These are phyloP conservation scores for Madurella mycetomatis DNA, from an alignment of 2,329 filamentous ascomycete species.

Conservation along the genomic window DNA sequence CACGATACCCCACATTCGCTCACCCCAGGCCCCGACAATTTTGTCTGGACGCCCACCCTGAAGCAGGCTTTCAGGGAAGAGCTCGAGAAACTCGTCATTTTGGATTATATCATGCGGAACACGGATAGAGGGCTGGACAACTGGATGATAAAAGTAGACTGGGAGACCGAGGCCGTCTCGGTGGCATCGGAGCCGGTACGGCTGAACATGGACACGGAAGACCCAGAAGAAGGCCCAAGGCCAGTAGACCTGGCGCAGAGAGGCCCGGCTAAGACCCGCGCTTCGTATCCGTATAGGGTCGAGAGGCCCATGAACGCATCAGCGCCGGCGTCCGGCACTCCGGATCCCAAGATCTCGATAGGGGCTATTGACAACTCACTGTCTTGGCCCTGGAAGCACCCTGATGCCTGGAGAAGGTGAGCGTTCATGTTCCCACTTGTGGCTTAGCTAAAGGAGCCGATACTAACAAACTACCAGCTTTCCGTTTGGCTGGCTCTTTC, in stretches of 20 bases:
- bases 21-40: conserved; percentile 49
- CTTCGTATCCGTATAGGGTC: conserved; percentile 64
- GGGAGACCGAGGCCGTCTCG: conserved; percentile 73
- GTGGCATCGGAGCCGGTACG: conserved; percentile 77
- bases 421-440: not conserved
- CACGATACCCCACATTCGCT: conserved; percentile 32
- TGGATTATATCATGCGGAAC: conserved; percentile 99
- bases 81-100: conserved; percentile 91
- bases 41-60: conserved; percentile 81
- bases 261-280: conserved; percentile 37
- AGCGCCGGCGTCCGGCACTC: conserved; percentile 40
- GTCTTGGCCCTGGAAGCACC: conserved; percentile 99
- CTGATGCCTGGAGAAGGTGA: conserved; percentile 72
- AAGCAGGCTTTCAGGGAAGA: conserved; percentile 94
- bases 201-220: conserved; percentile 56
- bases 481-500: conserved; percentile 96
- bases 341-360: conserved; percentile 62
- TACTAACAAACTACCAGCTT: conserved; percentile 55
- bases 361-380: conserved; percentile 97
- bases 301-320: conserved; percentile 82
- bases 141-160: conserved; percentile 99
- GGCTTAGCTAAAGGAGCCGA: not conserved
- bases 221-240: conserved; percentile 52
- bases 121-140: conserved; percentile 96
- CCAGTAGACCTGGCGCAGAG: conserved; percentile 53